Evolutionary conservation across 2,329 filamentous ascomycete species (phyloP), one percentile per base, ranked within the genome.

Genomic region (Diaporthe capsici): DNA sequence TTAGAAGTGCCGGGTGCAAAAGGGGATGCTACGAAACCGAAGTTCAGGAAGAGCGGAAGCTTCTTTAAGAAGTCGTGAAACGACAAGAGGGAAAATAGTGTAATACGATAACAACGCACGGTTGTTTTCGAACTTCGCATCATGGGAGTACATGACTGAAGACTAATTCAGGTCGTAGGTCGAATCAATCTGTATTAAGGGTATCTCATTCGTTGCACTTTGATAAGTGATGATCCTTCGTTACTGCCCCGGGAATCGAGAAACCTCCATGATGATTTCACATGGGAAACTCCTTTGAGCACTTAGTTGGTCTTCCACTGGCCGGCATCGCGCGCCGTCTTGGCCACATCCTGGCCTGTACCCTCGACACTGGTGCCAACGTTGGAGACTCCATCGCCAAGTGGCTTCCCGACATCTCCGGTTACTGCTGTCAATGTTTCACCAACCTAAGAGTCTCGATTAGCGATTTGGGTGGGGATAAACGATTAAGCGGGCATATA

Each of bases 401-500:
- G 51, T 1, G 76, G 76, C 67, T 76, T 76, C 6, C 76, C 76
- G 0, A 75, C 47, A 37, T 76, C 71, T 8, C 76, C 76, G 1
- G 74, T 77, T 3, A 72, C 72, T 3, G 65, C 76, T 15, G 37
- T 76, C 17, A 77, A 61, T 0, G 76, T 77, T 17, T 28, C n/a
- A n/a, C n/a, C n/a, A n/a, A n/a, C 65, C 65, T 70, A 17, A 4
- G 9, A 10, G n/a, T 55, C 34, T 12, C 8, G 15, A 13, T 70
- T 55, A 70, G 65, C 22, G 5, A 9, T 28, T 73, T 28, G 13
- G 22, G 25, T 5, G 8, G 1, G 71, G 9, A 42, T 17, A 51
- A n/a, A 39, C 5, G 55, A n/a, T 22, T 22, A 8, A n/a, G n/a
- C 6, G 13, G 25, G 8, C 82, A 76, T 84, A 85, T 12, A 31